Conservation (phyloP, 352 stramenopile species). For the Phytophthora pluvialis region DNA sequence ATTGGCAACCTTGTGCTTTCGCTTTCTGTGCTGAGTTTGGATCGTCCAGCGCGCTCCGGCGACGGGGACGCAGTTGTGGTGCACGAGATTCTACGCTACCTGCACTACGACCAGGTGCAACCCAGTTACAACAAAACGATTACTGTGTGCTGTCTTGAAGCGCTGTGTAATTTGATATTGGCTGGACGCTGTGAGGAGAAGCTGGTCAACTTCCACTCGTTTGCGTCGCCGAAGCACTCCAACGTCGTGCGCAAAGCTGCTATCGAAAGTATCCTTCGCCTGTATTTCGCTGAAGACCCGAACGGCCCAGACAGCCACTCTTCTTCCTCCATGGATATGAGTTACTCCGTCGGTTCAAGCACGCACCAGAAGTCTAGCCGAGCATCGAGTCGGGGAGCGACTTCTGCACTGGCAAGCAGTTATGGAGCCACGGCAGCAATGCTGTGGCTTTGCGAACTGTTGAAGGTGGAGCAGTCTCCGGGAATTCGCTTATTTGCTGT, state of each 20-base stretch:
- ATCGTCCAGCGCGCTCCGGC: slow-evolving; percentile 55
- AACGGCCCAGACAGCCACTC: slow-evolving; percentile 28
- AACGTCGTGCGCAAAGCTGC: slow-evolving; percentile 82
- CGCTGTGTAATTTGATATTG: slow-evolving; percentile 80
- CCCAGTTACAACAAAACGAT: slow-evolving; percentile 85
- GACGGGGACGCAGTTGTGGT: slow-evolving; percentile 60
- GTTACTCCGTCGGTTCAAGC: slow-evolving; percentile 14
- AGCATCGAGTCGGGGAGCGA: slow-evolving; percentile 10
- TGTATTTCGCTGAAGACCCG: slow-evolving; percentile 86
- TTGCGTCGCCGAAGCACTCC: slow-evolving; percentile 72
- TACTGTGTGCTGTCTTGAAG: slow-evolving; percentile 83
- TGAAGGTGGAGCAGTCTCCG: slow-evolving; percentile 72
- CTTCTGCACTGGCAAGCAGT: slow-evolving; percentile 49
- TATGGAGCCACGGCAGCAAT: slow-evolving; percentile 75
- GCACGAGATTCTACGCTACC: slow-evolving; percentile 75
- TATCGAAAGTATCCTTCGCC: slow-evolving; percentile 83
- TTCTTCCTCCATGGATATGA: slow-evolving; percentile 23
- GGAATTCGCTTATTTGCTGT: slow-evolving; percentile 78
- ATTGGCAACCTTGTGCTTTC: slow-evolving; percentile 79
- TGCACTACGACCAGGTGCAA: slow-evolving; percentile 88
- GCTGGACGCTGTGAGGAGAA: slow-evolving; percentile 73
- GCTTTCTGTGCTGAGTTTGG: slow-evolving; percentile 71
- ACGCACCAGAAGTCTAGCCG: slow-evolving; percentile 25
- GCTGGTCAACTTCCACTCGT: slow-evolving; percentile 73
- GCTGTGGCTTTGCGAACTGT: slow-evolving; percentile 68